phyloP scores from a whole-genome alignment of 768 basidiomycete genomes.

The Termitomyces sp. region DNA sequence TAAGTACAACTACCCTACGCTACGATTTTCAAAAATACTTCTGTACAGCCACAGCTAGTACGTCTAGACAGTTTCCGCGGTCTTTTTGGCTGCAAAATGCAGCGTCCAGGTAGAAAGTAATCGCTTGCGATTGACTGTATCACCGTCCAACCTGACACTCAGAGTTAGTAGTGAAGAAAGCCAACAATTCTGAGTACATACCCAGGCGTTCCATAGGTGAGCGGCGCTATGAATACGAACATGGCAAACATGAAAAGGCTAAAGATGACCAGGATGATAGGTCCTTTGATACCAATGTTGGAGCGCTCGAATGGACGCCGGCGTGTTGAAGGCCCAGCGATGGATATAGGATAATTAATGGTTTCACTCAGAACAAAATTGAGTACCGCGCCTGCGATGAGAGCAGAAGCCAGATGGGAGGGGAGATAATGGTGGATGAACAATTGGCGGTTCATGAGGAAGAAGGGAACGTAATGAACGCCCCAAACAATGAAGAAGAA shows the following conservation, averaged over 20 bases:
- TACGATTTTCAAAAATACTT: not conserved
- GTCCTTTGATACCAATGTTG: conserved; percentile 76
- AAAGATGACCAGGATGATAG: conserved; percentile 55
- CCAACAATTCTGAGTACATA: conserved; percentile 31
- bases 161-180: conserved; percentile 16
- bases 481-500: conserved; percentile 96
- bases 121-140: conserved; percentile 78
- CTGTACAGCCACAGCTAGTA: not conserved
- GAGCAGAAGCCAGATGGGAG: conserved; percentile 87
- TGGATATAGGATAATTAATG: conserved; percentile 87
- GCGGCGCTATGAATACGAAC: conserved; percentile 75
- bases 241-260: conserved; percentile 54
- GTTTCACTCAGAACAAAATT: conserved; percentile 88
- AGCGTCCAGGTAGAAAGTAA: conserved; percentile 89
- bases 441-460: conserved; percentile 93
- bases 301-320: conserved; percentile 53
- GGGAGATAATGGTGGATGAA: conserved; percentile 99
- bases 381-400: conserved; percentile 89
- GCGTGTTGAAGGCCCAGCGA: conserved; percentile 63
- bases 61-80: conserved; percentile 29
- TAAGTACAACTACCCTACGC: conserved; percentile 5
- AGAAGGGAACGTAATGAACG: conserved; percentile 96
- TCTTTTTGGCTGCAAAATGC: conserved; percentile 80
- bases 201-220: conserved; percentile 98
- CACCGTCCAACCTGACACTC: conserved; percentile 66